Conservation (phyloP, 2,329 filamentous ascomycete genomes). For the Hymenoscyphus occultus region DNA sequence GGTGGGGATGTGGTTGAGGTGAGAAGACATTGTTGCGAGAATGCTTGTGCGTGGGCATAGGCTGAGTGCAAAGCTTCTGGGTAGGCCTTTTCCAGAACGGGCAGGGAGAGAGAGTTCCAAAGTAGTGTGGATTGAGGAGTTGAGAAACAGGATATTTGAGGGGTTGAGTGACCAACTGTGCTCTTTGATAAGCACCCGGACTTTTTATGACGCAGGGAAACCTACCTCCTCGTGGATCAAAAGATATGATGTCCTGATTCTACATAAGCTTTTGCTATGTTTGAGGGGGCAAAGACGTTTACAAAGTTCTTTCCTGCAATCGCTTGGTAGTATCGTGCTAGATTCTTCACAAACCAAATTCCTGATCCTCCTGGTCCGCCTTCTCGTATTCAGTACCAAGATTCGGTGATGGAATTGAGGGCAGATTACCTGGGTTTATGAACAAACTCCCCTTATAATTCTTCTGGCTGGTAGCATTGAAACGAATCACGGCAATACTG, state of each 20-base stretch:
- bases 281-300: conserved; percentile 16
- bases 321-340: conserved; percentile 35
- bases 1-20: background rate
- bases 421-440: conserved; percentile 22
- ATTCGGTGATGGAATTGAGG: background rate
- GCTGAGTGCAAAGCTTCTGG: conserved; percentile 46
- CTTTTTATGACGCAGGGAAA: no score
- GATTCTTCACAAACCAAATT: conserved; percentile 26
- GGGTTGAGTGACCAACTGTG: conserved; percentile 20
- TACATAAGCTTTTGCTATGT: background rate
- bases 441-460: conserved; percentile 25
- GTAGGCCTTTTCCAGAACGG: conserved; percentile 44
- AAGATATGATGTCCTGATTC: conserved; percentile 46
- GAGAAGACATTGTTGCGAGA: conserved; percentile 39
- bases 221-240: conserved; percentile 48
- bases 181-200: no score
- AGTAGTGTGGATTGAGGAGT: conserved; percentile 21
- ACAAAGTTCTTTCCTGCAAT: conserved; percentile 48
- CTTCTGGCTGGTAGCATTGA: conserved; percentile 22
- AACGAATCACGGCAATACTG: conserved; percentile 23
- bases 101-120: conserved; percentile 45
- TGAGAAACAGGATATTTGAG: conserved; percentile 17
- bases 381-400: background rate
- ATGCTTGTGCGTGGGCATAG: conserved; percentile 43
- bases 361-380: conserved; percentile 49